These are phyloP conservation scores for Fusarium odoratissimum DNA, from an alignment of 2,329 filamentous ascomycete genomes.

Conservation along the genomic window DNA sequence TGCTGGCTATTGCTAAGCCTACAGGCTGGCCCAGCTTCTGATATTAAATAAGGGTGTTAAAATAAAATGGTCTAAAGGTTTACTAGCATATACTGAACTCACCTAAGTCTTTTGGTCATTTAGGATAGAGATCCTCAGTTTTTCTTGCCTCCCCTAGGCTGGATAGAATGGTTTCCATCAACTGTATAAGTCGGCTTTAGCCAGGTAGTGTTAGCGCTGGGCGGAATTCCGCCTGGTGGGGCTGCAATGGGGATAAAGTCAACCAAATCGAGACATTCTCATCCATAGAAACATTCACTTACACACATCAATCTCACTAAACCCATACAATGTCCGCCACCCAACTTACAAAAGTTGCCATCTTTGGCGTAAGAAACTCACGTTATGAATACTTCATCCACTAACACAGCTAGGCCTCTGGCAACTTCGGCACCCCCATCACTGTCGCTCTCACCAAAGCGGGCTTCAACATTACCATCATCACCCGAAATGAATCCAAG, in stretches of 20 bases:
- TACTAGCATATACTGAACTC: neutral
- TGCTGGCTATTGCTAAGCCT: too few relatives aligned
- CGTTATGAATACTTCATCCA: fast-evolving
- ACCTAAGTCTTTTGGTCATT: too few relatives aligned
- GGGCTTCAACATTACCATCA: slow-evolving; percentile 22
- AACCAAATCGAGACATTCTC: slow-evolving; percentile 1
- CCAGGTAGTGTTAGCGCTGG: neutral
- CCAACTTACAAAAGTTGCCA: slow-evolving; percentile 5
- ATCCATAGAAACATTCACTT: slow-evolving; percentile 5
- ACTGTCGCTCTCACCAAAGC: slow-evolving; percentile 25
- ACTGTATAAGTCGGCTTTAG: neutral
- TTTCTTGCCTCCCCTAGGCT: neutral
- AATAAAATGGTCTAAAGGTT: neutral
- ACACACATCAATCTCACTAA: neutral
- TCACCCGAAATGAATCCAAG: slow-evolving; percentile 28
- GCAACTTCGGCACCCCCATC: slow-evolving; percentile 35
- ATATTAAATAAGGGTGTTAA: neutral
- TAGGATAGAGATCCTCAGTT: too few relatives aligned
- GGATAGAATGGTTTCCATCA: too few relatives aligned
- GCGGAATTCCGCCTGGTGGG: slow-evolving; percentile 33
- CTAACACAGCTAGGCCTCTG: slow-evolving; percentile 27
- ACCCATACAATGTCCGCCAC: slow-evolving; percentile 11
- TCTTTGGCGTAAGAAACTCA: slow-evolving; percentile 19
- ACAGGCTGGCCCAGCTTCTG: too few relatives aligned
- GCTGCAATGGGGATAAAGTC: slow-evolving; percentile 3